Evolutionary conservation across 192 early-diverging fungal species (phyloP).

Genomic region (Podila verticillata): DNA sequence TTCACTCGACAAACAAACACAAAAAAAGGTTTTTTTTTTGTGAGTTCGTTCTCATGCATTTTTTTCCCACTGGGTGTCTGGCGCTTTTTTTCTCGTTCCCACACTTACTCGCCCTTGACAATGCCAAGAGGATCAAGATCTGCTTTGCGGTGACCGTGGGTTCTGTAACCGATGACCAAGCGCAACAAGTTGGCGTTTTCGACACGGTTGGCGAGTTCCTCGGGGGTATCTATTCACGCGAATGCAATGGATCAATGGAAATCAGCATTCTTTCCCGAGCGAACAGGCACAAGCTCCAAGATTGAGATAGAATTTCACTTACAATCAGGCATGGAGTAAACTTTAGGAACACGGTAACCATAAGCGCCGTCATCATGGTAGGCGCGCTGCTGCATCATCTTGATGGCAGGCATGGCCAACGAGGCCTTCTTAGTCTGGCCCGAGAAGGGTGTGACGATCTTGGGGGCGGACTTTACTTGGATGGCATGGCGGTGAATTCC

Average conservation of each 20-base stretch:
- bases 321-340: constrained; percentile 80
- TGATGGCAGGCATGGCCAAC: constrained; percentile 11
- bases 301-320: constrained; percentile 34
- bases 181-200: constrained; percentile 86
- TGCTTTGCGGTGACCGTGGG: constrained; percentile 84
- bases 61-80: not conserved
- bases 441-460: constrained; percentile 9
- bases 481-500: constrained; percentile 39
- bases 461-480: constrained; percentile 6
- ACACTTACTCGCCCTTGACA: constrained; percentile 70
- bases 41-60: not conserved
- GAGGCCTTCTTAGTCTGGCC: constrained; percentile 2
- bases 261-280: not conserved
- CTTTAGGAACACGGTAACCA: constrained; percentile 86
- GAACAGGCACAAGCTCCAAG: no score
- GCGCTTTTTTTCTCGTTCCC: not conserved
- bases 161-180: constrained; percentile 81
- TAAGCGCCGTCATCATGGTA: constrained; percentile 89
- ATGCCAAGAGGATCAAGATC: constrained; percentile 89
- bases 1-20: no score
- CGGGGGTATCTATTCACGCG: constrained; percentile 64
- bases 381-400: constrained; percentile 30
- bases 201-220: constrained; percentile 86
- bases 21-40: no score
- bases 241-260: not conserved